Evolutionary conservation across 371 early-diverging fungal genomes (phyloP), one percentile per base, ranked within the genome.

Genomic region (Zychaea mexicana): DNA sequence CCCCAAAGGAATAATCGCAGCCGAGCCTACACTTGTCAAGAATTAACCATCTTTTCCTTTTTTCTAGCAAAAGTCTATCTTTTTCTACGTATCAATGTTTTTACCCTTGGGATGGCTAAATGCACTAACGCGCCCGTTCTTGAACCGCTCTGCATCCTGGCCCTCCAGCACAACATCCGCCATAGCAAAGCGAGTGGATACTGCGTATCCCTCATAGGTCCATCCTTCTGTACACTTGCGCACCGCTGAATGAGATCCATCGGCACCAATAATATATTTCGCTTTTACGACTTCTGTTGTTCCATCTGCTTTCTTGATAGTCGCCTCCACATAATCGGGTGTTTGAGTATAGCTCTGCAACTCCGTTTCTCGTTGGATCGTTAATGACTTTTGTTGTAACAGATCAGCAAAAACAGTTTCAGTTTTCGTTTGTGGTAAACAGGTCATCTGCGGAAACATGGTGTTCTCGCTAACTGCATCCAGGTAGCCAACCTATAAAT

Each of bases 231-330:
- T 65, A 0, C 47, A 60, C 27, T 75, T 76, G 22, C 82, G 68
- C 2, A 65, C 54, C 2, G 15, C 24, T 6, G 82, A 81, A 55
- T 78, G 82, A 5, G 59, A 60, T 21, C 82, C 82, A 52, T 81
- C 82, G 2, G 76, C 72, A n/a, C 77, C 78, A 1, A 81, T 60
- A 17, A 81, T 36, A 46, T 73, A 81, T 0, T 32, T 52, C 22
- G 75, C 73, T 28, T 45, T 27, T 9, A 78, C 52, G 7, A 39
- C 36, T 39, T 47, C 49, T 28, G 39, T 32, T 52, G 58, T 47
- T 22, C 59, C 59, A 27, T 49, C 47, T 1, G 46, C 31, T 2
- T 36, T 33, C 10, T 27, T 26, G 32, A 65, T 33, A 2, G 36
- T 49, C 1, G 71, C 71, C 3, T 46, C 57, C 0, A 81, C 74